phyloP scores from a whole-genome alignment of 306 rosid species.

The Carpinus fangiana region DNA sequence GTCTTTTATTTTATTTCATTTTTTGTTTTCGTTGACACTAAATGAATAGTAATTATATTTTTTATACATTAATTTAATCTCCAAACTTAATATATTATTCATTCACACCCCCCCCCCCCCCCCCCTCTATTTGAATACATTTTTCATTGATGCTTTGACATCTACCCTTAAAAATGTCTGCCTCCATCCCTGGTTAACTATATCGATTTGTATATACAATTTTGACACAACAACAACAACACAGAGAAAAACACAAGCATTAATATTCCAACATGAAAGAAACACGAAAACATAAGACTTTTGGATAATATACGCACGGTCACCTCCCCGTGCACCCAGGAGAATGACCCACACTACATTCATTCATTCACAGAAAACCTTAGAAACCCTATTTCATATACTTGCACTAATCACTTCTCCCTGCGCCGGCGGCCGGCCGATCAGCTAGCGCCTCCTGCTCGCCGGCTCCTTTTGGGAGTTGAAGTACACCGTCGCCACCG shows the following conservation, averaged over 20 bases:
- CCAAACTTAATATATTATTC: too few species aligned
- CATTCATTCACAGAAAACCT: neutral
- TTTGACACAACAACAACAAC: neutral
- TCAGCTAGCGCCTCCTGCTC: constrained; percentile 54
- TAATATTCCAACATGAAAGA: neutral
- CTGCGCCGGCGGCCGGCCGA: neutral
- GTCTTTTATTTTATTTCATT: too few species aligned
- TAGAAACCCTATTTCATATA: neutral
- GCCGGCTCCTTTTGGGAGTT: constrained; percentile 86
- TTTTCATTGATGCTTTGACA: too few species aligned
- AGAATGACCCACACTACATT: neutral
- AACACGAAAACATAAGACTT: neutral
- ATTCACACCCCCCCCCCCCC: too few species aligned
- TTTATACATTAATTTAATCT: too few species aligned
- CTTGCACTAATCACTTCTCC: neutral
- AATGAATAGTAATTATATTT: too few species aligned
- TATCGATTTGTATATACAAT: neutral
- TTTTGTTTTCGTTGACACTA: too few species aligned
- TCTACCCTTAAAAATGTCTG: too few species aligned
- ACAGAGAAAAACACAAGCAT: neutral
- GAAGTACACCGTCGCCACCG: constrained; percentile 81
- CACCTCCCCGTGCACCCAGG: neutral
- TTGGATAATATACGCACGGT: neutral
- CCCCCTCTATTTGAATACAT: too few species aligned
- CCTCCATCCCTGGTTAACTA: too few species aligned